Percentiles rank a stretch among this genome's conserved stretches.
These are phyloP conservation scores for Coemansia sp. DNA, from an alignment of 192 early-diverging fungal genomes.

Conservation along the genomic window DNA sequence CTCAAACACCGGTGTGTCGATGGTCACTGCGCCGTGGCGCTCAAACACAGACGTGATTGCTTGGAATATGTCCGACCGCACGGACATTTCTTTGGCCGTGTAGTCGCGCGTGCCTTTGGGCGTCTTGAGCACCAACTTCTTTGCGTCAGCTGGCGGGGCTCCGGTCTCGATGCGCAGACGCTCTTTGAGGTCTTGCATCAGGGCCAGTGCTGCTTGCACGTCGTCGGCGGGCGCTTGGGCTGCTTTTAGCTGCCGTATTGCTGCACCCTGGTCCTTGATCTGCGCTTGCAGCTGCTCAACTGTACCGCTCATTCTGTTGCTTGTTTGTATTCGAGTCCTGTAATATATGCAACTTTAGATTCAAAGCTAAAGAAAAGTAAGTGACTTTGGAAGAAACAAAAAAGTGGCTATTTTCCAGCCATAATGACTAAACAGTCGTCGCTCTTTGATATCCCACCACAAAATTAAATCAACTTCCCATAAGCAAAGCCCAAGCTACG, in stretches of 20 bases:
- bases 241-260: slow-evolving; percentile 63
- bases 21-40: slow-evolving; percentile 95
- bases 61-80: slow-evolving; percentile 86
- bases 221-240: slow-evolving; percentile 59
- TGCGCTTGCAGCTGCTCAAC: slow-evolving; percentile 39
- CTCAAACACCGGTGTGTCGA: slow-evolving; percentile 99
- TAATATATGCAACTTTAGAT: neutral
- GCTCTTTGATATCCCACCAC: neutral
- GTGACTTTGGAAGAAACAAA: neutral
- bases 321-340: neutral
- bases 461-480: neutral
- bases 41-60: slow-evolving; percentile 89
- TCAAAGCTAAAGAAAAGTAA: slow-evolving; percentile 1
- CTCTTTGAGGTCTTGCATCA: slow-evolving; percentile 63
- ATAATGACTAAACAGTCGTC: neutral
- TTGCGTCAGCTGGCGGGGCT: neutral
- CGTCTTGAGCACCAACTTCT: slow-evolving; percentile 68
- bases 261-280: slow-evolving; percentile 63
- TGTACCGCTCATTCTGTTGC: slow-evolving; percentile 18
- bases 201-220: slow-evolving; percentile 61
- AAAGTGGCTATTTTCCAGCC: neutral
- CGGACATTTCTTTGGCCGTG: slow-evolving; percentile 94
- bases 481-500: neutral
- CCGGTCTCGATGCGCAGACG: slow-evolving; percentile 54
- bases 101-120: slow-evolving; percentile 96